Base-by-base conservation (phyloP, 2,329 filamentous ascomycete genomes). In the Stagonosporopsis cucurbitacearum region DNA sequence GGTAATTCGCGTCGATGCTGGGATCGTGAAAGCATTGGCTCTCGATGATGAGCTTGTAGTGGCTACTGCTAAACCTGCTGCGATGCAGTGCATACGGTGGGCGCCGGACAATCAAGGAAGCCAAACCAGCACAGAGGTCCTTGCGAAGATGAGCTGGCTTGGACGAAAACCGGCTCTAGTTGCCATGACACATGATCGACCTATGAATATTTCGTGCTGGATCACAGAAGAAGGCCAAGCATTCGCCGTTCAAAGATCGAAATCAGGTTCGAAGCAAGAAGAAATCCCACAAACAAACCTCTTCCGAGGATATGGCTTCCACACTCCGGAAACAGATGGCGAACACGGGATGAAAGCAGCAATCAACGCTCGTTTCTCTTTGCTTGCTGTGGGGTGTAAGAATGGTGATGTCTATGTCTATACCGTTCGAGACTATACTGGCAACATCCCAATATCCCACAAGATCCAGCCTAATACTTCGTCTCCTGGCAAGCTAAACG, bases 11-110 rank as follows among this genome's bases (percentile, higher is more conserved):
- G 92, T 99, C 17, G 95, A 99, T 76, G 95, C 95, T 2, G 95
- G 95, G 2, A 97, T 99, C 66, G 88, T 88, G 64, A 91, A 88
- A 68, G 92, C 91, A 11, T 79, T 98, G 50, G 94, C 95, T 2
- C 82, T 98, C 20, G 95, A 98, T 63, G 91, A 96, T 52, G 95
- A 98, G 75, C 81, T 99, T 36, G 83, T 98, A 20, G 93, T 99
- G 48, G 91, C 95, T 4, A 99, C 95, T 0, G 83, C 86, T 54
- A 96, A 95, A 70, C 95, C 95, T 3, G 88, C 93, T 0, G 94
- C 95, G n/a, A 87, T 98, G 15, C 95, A 99, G 75, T 97, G 93
- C 77, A 98, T 99, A 65, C 87, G 90, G 55, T 99, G 95, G 95
- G 90, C 89, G 0, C 90, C 93, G 1, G 93, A 96, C 72, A 88